phyloP scores from a whole-genome alignment of 306 rosid genomes.

The Vigna angularis region DNA sequence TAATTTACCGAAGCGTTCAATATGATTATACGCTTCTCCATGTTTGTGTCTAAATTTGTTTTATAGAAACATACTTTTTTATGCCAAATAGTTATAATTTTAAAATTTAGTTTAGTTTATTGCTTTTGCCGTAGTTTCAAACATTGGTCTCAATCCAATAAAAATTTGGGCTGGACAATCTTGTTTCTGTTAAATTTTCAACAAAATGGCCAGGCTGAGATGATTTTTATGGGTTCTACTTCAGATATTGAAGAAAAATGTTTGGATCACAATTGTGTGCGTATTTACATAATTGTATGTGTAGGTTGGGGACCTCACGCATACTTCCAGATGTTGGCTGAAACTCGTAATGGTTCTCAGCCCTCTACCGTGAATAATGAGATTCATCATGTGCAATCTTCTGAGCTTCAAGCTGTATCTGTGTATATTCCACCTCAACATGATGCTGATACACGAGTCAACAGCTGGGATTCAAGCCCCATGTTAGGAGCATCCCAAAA shows the following conservation, averaged over 20 bases:
- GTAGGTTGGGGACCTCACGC: conserved; percentile 96
- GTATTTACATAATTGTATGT: conserved; percentile 5
- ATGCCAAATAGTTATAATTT: too few species aligned
- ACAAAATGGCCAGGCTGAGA: background rate
- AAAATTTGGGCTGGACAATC: background rate
- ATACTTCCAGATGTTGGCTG: conserved; percentile 78
- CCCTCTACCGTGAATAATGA: conserved; percentile 44
- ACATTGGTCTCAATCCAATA: background rate
- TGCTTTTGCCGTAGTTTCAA: background rate
- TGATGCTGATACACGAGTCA: conserved; percentile 41
- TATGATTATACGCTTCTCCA: background rate
- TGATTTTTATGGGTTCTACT: background rate
- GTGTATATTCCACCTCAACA: conserved; percentile 51
- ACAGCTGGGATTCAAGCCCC: conserved; percentile 57
- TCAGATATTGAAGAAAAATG: conserved; percentile 17
- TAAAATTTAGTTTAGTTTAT: background rate
- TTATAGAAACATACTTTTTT: background rate
- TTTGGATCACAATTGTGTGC: background rate
- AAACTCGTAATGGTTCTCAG: conserved; percentile 51
- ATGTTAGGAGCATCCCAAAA: conserved; percentile 59
- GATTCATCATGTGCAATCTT: conserved; percentile 40
- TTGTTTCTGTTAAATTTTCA: background rate
- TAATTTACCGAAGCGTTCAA: background rate
- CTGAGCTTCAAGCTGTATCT: conserved; percentile 58
- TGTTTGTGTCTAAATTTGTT: background rate